phyloP scores from a whole-genome alignment of 768 basidiomycete genomes.

The Suillus americanus region DNA sequence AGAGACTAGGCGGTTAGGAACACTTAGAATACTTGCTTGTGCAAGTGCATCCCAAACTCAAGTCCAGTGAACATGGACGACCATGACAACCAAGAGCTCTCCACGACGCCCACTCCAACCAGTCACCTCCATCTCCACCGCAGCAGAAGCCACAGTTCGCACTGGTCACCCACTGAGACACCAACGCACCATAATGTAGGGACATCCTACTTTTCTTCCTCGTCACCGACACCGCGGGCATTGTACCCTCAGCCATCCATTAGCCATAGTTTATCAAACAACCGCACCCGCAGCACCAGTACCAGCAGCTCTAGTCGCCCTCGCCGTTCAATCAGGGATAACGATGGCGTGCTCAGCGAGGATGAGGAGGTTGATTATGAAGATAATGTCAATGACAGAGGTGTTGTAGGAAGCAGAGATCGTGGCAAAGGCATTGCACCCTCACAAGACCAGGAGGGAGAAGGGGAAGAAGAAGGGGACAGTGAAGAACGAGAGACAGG shows the following conservation, averaged over 20 bases:
- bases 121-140: constrained; percentile 36
- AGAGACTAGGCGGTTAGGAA: background rate
- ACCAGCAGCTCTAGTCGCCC: constrained; percentile 56
- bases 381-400: constrained; percentile 28
- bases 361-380: constrained; percentile 45
- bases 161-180: constrained; percentile 56
- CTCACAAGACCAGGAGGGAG: constrained; percentile 36
- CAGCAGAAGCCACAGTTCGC: constrained; percentile 53
- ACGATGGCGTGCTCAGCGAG: constrained; percentile 46
- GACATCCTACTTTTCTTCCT: constrained; percentile 59
- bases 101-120: constrained; percentile 47
- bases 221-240: constrained; percentile 48
- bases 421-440: constrained; percentile 44
- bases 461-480: constrained; percentile 41
- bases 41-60: background rate
- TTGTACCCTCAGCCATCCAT: constrained; percentile 41
- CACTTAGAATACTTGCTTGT: background rate
- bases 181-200: constrained; percentile 68
- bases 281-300: constrained; percentile 60
- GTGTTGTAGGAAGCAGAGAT: constrained; percentile 26
- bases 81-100: constrained; percentile 30
- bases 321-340: constrained; percentile 46
- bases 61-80: constrained; percentile 27
- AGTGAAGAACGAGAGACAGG: constrained; percentile 24
- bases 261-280: constrained; percentile 49